Evolutionary conservation across 2,329 filamentous ascomycete genomes (phyloP).

Genomic region (Dothideomycetidae sp.): DNA sequence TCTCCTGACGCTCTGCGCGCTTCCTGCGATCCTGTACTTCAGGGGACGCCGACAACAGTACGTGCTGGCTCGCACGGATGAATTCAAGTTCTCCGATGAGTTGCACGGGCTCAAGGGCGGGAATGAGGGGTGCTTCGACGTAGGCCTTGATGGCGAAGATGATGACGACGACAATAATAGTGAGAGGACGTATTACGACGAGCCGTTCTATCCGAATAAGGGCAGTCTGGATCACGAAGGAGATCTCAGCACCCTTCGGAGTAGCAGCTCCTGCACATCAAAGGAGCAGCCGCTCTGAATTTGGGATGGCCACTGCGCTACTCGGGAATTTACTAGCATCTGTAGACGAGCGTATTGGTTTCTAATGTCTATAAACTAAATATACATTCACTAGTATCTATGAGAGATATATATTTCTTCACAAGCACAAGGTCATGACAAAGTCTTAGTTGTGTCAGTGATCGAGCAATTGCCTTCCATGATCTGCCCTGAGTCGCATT

Average conservation of each 20-base stretch:
- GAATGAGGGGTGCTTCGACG: background rate
- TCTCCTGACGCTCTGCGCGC: background rate
- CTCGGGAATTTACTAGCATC: too few relatives aligned
- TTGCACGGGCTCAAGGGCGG: background rate
- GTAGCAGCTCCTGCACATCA: background rate
- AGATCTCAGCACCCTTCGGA: background rate
- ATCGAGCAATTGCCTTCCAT: too few relatives aligned
- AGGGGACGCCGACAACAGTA: background rate
- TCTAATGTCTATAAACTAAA: too few relatives aligned
- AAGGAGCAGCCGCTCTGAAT: background rate
- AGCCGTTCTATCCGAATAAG: background rate
- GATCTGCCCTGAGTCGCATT: too few relatives aligned
- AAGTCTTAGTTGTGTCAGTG: too few relatives aligned
- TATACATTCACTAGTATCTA: too few relatives aligned
- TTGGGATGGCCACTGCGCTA: too few relatives aligned
- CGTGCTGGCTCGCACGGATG: background rate
- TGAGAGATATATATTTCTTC: too few relatives aligned
- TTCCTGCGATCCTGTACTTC: background rate
- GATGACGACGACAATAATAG: conserved; percentile 4
- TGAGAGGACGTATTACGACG: background rate
- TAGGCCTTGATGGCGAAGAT: background rate
- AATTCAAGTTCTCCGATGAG: background rate
- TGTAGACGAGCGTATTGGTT: too few relatives aligned
- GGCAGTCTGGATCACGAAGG: too few relatives aligned
- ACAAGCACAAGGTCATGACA: too few relatives aligned